Evolutionary conservation across 345 rosid genomes (phyloP).

Genomic region (Linum lewisii): DNA sequence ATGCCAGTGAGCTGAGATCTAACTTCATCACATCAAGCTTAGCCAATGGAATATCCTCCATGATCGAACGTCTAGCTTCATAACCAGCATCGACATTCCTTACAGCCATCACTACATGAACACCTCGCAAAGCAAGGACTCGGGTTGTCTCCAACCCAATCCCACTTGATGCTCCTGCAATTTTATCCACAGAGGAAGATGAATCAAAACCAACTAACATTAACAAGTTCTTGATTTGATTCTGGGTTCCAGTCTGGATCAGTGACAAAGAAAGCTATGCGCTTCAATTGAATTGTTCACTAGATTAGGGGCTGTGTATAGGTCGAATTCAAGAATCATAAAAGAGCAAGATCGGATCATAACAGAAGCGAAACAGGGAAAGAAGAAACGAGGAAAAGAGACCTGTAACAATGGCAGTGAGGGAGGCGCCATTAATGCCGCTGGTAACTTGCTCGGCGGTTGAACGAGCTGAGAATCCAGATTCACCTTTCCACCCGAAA

Average conservation of each 20-base stretch:
- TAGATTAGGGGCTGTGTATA: no score
- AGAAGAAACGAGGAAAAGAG: not conserved
- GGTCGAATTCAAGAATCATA: no score
- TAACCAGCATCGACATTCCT: slow-evolving; percentile 11
- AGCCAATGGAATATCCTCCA: slow-evolving; percentile 9
- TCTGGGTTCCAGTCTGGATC: no score
- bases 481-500: slow-evolving; percentile 28
- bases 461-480: slow-evolving; percentile 31
- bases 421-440: slow-evolving; percentile 34
- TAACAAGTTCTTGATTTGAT: no score
- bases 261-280: no score
- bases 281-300: no score
- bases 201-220: no score
- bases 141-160: slow-evolving; percentile 12
- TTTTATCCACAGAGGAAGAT: no score
- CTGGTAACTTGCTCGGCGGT: slow-evolving; percentile 34
- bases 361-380: not conserved
- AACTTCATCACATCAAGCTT: slow-evolving; percentile 21
- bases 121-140: slow-evolving; percentile 12
- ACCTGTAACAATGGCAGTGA: slow-evolving; percentile 44
- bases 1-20: slow-evolving; percentile 14
- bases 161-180: slow-evolving; percentile 17
- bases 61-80: slow-evolving; percentile 6
- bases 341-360: no score
- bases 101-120: slow-evolving; percentile 7